phyloP scores from a whole-genome alignment of 495 filamentous ascomycete genomes.

The Echria macrotheca region DNA sequence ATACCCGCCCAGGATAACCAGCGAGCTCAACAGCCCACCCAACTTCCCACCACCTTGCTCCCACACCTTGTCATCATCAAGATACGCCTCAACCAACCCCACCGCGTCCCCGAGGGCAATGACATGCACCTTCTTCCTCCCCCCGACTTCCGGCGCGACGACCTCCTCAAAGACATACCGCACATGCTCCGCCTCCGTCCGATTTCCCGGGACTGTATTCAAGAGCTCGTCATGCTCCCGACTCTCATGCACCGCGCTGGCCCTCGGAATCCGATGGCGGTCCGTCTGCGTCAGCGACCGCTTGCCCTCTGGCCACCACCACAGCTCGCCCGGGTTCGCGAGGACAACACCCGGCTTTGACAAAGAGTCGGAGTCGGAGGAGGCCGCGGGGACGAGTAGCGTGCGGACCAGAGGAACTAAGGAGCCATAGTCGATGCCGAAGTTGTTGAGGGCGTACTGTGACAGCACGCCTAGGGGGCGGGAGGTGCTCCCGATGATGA shows the following conservation, averaged over 20 bases:
- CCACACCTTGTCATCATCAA: slow-evolving; percentile 50
- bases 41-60: too few relatives aligned
- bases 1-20: slow-evolving; percentile 38
- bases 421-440: slow-evolving; percentile 62
- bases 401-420: slow-evolving; percentile 54
- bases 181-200: slow-evolving; percentile 50
- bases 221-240: slow-evolving; percentile 31
- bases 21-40: slow-evolving; percentile 28
- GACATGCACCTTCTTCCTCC: slow-evolving; percentile 54
- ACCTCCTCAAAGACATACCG: slow-evolving; percentile 58
- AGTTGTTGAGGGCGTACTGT: slow-evolving; percentile 50
- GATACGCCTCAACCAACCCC: slow-evolving; percentile 46
- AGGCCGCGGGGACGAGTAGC: slow-evolving; percentile 35
- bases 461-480: slow-evolving; percentile 74
- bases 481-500: slow-evolving; percentile 63
- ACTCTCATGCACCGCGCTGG: slow-evolving; percentile 48
- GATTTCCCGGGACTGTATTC: slow-evolving; percentile 56
- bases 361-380: slow-evolving; percentile 23
- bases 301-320: slow-evolving; percentile 57
- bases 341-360: slow-evolving; percentile 53
- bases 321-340: slow-evolving; percentile 64
- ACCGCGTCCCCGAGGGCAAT: slow-evolving; percentile 58
- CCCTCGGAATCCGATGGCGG: slow-evolving; percentile 50
- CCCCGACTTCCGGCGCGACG: slow-evolving; percentile 38
- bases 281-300: slow-evolving; percentile 49